phyloP scores from a whole-genome alignment of 371 early-diverging fungal genomes.

The Choanephora cucurbitarum region DNA sequence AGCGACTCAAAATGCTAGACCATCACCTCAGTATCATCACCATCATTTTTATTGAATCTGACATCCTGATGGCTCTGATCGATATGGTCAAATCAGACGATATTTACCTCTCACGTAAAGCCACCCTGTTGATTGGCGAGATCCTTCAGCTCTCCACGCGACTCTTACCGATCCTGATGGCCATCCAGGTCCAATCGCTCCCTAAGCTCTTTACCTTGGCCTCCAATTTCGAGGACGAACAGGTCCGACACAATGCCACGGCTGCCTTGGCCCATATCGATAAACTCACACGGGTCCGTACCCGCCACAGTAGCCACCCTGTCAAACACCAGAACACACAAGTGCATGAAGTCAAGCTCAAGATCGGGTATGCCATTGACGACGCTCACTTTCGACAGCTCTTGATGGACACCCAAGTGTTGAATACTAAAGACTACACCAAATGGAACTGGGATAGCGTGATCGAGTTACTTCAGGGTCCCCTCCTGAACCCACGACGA shows the following conservation, averaged over 20 bases:
- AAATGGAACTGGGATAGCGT: constrained; percentile 88
- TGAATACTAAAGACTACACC: constrained; percentile 72
- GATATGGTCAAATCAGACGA: constrained; percentile 58
- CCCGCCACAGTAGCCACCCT: constrained; percentile 27
- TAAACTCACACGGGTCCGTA: constrained; percentile 47
- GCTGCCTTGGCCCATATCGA: constrained; percentile 79
- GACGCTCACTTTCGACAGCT: constrained; percentile 69
- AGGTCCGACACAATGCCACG: constrained; percentile 74
- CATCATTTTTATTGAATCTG: constrained; percentile 77
- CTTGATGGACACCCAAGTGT: constrained; percentile 73
- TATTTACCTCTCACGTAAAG: constrained; percentile 56
- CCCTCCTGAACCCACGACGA: constrained; percentile 69
- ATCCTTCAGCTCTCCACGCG: constrained; percentile 74
- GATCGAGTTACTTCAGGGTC: constrained; percentile 75
- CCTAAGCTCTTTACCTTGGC: constrained; percentile 79
- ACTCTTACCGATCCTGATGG: constrained; percentile 63
- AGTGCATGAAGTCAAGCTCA: constrained; percentile 68
- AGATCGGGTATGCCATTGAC: constrained; percentile 77
- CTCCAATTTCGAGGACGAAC: constrained; percentile 75
- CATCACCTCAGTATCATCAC: constrained; percentile 74
- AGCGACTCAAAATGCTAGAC: constrained; percentile 65
- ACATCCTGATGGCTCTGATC: constrained; percentile 70
- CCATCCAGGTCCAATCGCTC: constrained; percentile 66
- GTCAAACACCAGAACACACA: constrained; percentile 22
- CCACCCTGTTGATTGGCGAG: constrained; percentile 75